Evolutionary conservation across 1,284 basidiomycete genomes (phyloP).

Genomic region (Coniferiporia sulphurascens): DNA sequence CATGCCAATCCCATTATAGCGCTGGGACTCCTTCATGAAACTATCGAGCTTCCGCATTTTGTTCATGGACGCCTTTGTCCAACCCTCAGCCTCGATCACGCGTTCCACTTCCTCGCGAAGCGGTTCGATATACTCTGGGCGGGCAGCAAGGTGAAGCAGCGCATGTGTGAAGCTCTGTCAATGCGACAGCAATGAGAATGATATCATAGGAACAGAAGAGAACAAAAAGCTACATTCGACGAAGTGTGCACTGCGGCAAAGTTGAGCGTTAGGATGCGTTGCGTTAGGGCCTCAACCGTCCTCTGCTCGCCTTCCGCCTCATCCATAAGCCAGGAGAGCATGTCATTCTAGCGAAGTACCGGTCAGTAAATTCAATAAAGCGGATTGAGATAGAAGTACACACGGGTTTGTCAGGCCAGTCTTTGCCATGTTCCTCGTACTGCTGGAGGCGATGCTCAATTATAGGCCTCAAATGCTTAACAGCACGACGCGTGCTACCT

Average conservation of each 20-base stretch:
- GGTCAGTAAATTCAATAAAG: not conserved
- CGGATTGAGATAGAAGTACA: conserved; percentile 4
- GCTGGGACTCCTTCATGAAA: conserved; percentile 40
- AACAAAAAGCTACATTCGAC: conserved; percentile 23
- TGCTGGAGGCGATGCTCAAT: conserved; percentile 33
- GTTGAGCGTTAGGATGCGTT: conserved; percentile 32
- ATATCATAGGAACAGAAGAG: not conserved
- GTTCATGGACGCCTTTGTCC: conserved; percentile 38
- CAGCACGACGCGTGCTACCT: conserved; percentile 13
- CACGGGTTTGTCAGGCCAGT: conserved; percentile 37
- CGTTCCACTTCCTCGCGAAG: conserved; percentile 42
- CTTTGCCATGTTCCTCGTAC: conserved; percentile 29
- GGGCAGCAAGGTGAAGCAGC: conserved; percentile 33
- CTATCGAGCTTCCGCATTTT: conserved; percentile 45
- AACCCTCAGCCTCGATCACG: conserved; percentile 35
- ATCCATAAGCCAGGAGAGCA: conserved; percentile 44
- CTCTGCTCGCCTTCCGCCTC: conserved; percentile 30
- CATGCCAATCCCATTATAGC: conserved; percentile 28
- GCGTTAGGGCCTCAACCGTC: conserved; percentile 28
- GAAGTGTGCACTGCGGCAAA: conserved; percentile 40
- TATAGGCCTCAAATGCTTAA: conserved; percentile 31
- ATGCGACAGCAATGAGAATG: not conserved
- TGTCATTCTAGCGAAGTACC: conserved; percentile 31
- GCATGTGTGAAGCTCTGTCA: conserved; percentile 33
- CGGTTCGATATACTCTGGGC: conserved; percentile 34